Percentiles rank a stretch among this genome's conserved stretches.
Conservation (phyloP, 2,329 filamentous ascomycete species). For the Botrytis fabae region DNA sequence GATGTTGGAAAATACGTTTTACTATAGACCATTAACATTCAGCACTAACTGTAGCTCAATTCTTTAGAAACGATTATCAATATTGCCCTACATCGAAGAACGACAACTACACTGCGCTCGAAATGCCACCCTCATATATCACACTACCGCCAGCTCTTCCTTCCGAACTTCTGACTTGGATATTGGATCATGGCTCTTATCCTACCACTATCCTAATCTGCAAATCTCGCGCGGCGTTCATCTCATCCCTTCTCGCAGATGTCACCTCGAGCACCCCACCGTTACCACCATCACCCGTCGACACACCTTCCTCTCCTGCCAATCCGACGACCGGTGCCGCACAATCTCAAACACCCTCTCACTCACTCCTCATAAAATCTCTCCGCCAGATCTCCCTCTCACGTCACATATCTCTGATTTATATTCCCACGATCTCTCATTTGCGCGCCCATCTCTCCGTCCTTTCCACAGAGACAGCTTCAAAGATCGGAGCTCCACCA, state of each 20-base stretch:
- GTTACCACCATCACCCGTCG: conserved; percentile 20
- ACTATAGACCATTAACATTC: conserved; percentile 30
- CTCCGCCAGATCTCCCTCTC: conserved; percentile 70
- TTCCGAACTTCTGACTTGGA: conserved; percentile 62
- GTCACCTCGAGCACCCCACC: conserved; percentile 36
- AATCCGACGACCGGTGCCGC: neutral
- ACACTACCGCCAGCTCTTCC: conserved; percentile 56
- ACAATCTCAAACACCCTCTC: conserved; percentile 29
- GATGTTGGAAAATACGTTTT: neutral
- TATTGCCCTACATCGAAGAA: neutral
- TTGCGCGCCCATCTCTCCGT: conserved; percentile 74
- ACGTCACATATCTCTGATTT: conserved; percentile 67
- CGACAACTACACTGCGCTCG: neutral
- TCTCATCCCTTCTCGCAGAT: conserved; percentile 57
- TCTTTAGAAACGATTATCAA: neutral
- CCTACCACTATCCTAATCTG: conserved; percentile 73
- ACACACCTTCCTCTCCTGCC: conserved; percentile 14
- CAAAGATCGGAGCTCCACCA: conserved; percentile 17
- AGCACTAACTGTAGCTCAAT: conserved; percentile 33
- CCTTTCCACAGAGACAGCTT: conserved; percentile 25
- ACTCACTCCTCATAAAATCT: conserved; percentile 59
- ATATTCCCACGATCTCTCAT: conserved; percentile 73
- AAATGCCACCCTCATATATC: conserved; percentile 41
- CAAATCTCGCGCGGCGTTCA: conserved; percentile 62
- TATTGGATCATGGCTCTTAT: conserved; percentile 56